Percentiles rank a stretch among this genome's conserved stretches.
Evolutionary conservation across 441 rosid genomes (phyloP).

Genomic region (Euphorbia celastroides): DNA sequence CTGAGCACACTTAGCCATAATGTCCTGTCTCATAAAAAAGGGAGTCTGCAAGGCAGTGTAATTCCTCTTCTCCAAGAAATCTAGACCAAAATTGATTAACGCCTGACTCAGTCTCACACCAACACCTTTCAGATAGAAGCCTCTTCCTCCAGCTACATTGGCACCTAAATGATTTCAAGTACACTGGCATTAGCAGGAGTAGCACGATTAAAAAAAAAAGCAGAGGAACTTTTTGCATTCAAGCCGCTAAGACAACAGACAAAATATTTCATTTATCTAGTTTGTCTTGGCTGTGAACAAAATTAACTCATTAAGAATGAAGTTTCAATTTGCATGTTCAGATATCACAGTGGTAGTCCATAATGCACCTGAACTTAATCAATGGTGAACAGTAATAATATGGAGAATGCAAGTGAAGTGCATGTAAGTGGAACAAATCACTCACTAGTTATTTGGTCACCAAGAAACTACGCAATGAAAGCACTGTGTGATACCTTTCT

Average conservation of each 20-base stretch:
- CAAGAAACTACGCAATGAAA: not conserved
- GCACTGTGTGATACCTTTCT: constrained; percentile 44
- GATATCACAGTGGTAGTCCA: not conserved
- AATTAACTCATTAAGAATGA: not conserved
- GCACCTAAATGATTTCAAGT: constrained; percentile 44
- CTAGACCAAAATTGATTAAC: constrained; percentile 71
- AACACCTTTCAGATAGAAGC: constrained; percentile 75
- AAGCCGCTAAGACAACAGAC: not conserved
- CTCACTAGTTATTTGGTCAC: not conserved
- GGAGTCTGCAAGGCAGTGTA: constrained; percentile 78
- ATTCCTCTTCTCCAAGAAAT: constrained; percentile 59
- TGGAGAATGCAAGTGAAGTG: not conserved
- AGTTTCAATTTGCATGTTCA: not conserved
- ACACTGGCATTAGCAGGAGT: not conserved
- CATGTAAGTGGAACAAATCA: not conserved
- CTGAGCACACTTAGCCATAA: constrained; percentile 95
- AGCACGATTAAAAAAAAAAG: not conserved
- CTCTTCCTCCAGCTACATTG: constrained; percentile 91
- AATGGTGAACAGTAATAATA: not conserved
- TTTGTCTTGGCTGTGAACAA: not conserved
- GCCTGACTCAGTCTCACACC: constrained; percentile 89
- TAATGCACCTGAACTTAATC: not conserved
- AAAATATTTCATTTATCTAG: not conserved
- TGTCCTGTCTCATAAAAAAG: constrained; percentile 84
- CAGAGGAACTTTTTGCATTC: not conserved